Evolutionary conservation across 2,329 filamentous ascomycete genomes (phyloP), one percentile per base, ranked within the genome.

Genomic region (Colletotrichum plurivorum): DNA sequence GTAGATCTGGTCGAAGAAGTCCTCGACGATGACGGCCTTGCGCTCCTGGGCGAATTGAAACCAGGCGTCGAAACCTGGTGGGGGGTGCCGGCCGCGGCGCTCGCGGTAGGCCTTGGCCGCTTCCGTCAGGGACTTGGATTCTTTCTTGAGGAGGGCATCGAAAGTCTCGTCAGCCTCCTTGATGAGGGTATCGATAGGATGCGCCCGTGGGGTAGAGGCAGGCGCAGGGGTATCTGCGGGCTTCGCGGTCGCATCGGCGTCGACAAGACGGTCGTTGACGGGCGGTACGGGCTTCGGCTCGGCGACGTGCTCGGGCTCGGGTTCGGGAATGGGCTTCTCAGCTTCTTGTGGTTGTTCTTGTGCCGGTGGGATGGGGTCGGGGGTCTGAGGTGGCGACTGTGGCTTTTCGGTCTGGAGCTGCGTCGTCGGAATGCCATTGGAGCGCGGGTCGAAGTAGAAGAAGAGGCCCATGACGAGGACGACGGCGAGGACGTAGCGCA

Each of bases 401-500:
- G 51, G 53, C 45, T 55, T 69, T 16, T 70, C 63, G 5, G 62
- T 39, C 2, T 57, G 39, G 2, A 58, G 39, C 20, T 48, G 51
- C 7, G 67, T 56, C 41, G 45, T 13, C 5, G 73, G 43, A 65
- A 62, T 12, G 62, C 52, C 45, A 51, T 60, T n/a, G 60, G 63
- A 49, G 27, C 67, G 49, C 70, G 61, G 66, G 63, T 71, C 56
- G 71, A 72, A 39, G 74, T 80, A 80, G 67, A 78, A 80, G 65
- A 80, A 71, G 13, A 79, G 66, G 27, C 69, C 71, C 57, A 80
- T 55, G 64, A 90, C 67, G 69, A 93, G 89, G 6, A 91, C 92
- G 20, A 87, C 80, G 39, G 85, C 78, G 2, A 93, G 84, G 73
- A 92, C 92, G 75, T 87, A 87, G 61, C 90, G 85, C 63, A 93